A percentile compares a stretch with the other conserved stretches of the same genome.
Conservation (phyloP, 75 land plant genomes). For the Pseudotsuga menziesii region DNA sequence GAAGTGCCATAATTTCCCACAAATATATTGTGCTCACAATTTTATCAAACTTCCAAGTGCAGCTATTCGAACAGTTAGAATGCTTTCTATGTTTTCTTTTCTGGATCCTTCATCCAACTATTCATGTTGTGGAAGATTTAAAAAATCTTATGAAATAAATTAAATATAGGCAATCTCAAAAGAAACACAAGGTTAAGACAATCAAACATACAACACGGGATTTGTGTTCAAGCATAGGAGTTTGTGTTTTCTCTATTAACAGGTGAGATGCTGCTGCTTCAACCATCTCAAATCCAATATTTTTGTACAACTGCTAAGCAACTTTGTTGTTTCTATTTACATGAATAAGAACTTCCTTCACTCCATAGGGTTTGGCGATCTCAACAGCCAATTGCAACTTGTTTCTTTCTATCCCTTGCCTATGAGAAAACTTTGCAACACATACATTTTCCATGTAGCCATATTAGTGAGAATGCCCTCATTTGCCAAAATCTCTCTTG, state of each 20-base stretch:
- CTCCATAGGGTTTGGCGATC: conserved; percentile 32
- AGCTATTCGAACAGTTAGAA: background rate
- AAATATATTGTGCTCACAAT: no score
- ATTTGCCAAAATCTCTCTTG: no score
- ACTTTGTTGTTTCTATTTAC: conserved; percentile 50
- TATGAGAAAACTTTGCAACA: conserved; percentile 64
- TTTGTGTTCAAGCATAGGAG: conserved; percentile 18
- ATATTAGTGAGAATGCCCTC: conserved; percentile 20
- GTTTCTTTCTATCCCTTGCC: conserved; percentile 60
- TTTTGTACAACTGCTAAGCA: conserved; percentile 52
- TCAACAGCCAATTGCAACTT: conserved; percentile 51
- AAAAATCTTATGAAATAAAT: background rate
- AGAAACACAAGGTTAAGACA: background rate
- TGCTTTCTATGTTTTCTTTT: background rate
- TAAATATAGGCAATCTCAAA: background rate
- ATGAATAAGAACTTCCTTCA: conserved; percentile 61
- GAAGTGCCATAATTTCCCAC: no score
- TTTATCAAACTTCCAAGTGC: background rate
- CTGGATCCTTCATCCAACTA: background rate
- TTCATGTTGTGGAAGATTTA: background rate
- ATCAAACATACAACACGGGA: background rate
- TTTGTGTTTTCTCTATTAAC: conserved; percentile 18
- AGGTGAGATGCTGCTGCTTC: conserved; percentile 18
- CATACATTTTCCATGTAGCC: conserved; percentile 77
- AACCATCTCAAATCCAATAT: conserved; percentile 54